Percentiles rank a stretch among this genome's conserved stretches.
Conservation (phyloP, 352 stramenopile species). For the Phytopythium montanum region DNA sequence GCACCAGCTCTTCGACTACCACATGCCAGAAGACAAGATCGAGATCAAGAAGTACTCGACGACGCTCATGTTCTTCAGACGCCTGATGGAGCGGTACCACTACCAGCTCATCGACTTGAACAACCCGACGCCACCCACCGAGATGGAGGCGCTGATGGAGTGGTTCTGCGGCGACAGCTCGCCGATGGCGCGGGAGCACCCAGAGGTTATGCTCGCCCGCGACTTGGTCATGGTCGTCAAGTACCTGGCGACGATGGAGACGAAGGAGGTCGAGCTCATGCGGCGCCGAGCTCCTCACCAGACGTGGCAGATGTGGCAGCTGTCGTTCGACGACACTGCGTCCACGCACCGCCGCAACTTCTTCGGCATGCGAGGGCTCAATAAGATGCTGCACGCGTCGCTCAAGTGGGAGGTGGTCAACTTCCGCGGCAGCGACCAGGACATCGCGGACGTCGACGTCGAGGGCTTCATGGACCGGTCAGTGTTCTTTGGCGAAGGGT, state of each 20-base stretch:
- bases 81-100: slow-evolving; percentile 81
- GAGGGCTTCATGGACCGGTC: slow-evolving; percentile 86
- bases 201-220: slow-evolving; percentile 72
- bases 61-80: slow-evolving; percentile 83
- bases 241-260: slow-evolving; percentile 89
- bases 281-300: slow-evolving; percentile 65
- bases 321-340: slow-evolving; percentile 85
- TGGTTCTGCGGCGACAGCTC: slow-evolving; percentile 84
- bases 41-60: slow-evolving; percentile 89
- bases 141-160: slow-evolving; percentile 91
- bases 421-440: slow-evolving; percentile 84
- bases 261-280: slow-evolving; percentile 87
- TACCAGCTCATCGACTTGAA: slow-evolving; percentile 83
- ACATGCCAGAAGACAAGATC: slow-evolving; percentile 88
- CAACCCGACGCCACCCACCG: slow-evolving; percentile 74
- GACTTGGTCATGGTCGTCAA: slow-evolving; percentile 87
- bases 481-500: slow-evolving; percentile 85
- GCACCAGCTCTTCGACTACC: slow-evolving; percentile 80
- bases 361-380: slow-evolving; percentile 66
- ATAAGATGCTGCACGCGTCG: slow-evolving; percentile 55
- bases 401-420: slow-evolving; percentile 88
- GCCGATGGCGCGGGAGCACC: slow-evolving; percentile 76
- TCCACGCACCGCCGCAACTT: slow-evolving; percentile 76
- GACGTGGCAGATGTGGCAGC: slow-evolving; percentile 86
- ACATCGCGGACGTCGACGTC: slow-evolving; percentile 88